Conservation (phyloP, 2,329 filamentous ascomycete genomes). For the Aspergillus carbonarius region DNA sequence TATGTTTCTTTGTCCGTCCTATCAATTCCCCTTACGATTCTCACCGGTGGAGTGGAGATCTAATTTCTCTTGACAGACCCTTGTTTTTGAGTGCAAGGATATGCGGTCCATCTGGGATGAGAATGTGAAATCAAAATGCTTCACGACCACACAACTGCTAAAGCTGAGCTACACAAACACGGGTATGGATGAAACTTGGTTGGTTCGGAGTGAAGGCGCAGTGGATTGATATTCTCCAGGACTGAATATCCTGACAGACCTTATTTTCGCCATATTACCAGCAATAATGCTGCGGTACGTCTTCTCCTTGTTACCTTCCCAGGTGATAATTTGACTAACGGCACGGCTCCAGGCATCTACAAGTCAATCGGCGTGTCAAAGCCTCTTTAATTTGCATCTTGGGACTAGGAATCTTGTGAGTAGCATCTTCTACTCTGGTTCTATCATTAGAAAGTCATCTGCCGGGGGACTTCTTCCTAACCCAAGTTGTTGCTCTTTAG, state of each 20-base stretch:
- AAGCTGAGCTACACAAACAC: constrained; percentile 47
- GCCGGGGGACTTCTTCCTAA: too few species aligned
- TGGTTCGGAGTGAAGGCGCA: not conserved
- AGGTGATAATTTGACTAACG: not conserved
- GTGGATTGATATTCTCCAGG: not conserved
- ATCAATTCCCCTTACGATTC: not conserved
- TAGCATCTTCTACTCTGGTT: too few species aligned
- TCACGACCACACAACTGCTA: constrained; percentile 40
- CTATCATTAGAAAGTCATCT: too few species aligned
- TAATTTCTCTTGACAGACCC: constrained; percentile 34
- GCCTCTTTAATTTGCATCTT: constrained; percentile 40
- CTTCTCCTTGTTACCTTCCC: not conserved
- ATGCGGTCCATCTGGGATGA: constrained; percentile 49
- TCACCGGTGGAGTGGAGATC: constrained; percentile 35
- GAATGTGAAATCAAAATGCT: constrained; percentile 43
- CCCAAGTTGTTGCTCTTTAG: constrained; percentile 3
- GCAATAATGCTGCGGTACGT: constrained; percentile 40
- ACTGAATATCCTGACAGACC: constrained; percentile 43
- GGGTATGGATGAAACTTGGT: constrained; percentile 9
- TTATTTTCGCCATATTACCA: constrained; percentile 43
- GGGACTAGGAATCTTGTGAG: constrained; percentile 46
- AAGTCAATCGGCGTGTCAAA: constrained; percentile 41
- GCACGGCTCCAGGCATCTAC: constrained; percentile 26
- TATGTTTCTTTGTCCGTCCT: constrained; percentile 18
- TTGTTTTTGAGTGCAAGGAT: constrained; percentile 52